Conservation (phyloP, 371 early-diverging fungal species). For the Saksenaea vasiformis region DNA sequence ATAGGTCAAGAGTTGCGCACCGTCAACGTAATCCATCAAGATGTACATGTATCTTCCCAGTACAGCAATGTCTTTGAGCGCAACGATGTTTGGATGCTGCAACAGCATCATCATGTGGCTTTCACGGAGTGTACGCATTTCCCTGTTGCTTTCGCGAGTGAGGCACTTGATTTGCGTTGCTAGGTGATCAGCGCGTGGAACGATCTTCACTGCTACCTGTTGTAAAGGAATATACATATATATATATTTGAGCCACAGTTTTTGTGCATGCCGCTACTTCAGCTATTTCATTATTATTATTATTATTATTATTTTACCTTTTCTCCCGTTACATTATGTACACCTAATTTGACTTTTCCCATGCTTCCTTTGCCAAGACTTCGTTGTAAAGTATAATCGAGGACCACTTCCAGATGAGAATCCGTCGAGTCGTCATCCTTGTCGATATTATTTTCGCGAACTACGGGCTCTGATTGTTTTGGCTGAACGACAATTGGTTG, state of each 20-base stretch:
- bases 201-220: slow-evolving; percentile 51
- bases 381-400: slow-evolving; percentile 35
- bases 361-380: slow-evolving; percentile 49
- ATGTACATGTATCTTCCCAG: slow-evolving; percentile 85
- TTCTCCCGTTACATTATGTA: slow-evolving; percentile 48
- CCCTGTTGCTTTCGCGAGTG: slow-evolving; percentile 69
- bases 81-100: slow-evolving; percentile 88
- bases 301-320: slow-evolving; percentile 27
- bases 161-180: slow-evolving; percentile 17
- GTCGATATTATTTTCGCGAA: not conserved
- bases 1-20: slow-evolving; percentile 88
- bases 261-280: not conserved
- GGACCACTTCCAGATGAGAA: not conserved
- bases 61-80: slow-evolving; percentile 81
- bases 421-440: not conserved
- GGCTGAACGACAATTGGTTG: not conserved
- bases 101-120: slow-evolving; percentile 91
- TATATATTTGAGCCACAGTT: not conserved
- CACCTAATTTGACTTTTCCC: slow-evolving; percentile 50
- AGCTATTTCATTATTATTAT: not conserved
- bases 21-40: slow-evolving; percentile 92
- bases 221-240: no score
- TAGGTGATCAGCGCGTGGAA: slow-evolving; percentile 43
- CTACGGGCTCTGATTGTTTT: not conserved
- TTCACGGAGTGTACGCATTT: slow-evolving; percentile 90